Conservation (phyloP, 1,284 basidiomycete genomes). For the Gomphus bonarii region DNA sequence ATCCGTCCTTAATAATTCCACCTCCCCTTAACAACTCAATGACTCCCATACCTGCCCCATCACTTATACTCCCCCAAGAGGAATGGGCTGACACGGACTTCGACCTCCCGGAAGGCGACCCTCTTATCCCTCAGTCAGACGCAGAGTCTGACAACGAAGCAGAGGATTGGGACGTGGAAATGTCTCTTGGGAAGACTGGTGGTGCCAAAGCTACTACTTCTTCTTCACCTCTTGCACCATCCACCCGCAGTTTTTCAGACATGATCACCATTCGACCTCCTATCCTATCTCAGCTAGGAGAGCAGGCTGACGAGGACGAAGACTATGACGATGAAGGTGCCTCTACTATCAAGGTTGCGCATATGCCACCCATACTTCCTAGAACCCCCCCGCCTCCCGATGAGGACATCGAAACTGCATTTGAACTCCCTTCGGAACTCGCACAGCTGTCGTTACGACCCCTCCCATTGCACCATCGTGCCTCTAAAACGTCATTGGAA, state of each 20-base stretch:
- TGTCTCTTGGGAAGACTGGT: slow-evolving; percentile 52
- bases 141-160: slow-evolving; percentile 51
- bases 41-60: slow-evolving; percentile 50
- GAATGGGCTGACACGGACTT: slow-evolving; percentile 81
- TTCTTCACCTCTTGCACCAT: slow-evolving; percentile 23
- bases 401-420: slow-evolving; percentile 67
- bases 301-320: slow-evolving; percentile 39
- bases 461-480: slow-evolving; percentile 55
- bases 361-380: slow-evolving; percentile 28
- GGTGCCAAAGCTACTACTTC: slow-evolving; percentile 37
- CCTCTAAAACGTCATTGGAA: slow-evolving; percentile 71
- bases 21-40: slow-evolving; percentile 25
- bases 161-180: slow-evolving; percentile 68
- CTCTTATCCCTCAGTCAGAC: slow-evolving; percentile 29
- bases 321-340: slow-evolving; percentile 55
- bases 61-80: slow-evolving; percentile 43
- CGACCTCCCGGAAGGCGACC: slow-evolving; percentile 63
- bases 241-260: slow-evolving; percentile 24
- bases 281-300: slow-evolving; percentile 26
- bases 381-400: slow-evolving; percentile 26
- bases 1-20: slow-evolving; percentile 15
- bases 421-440: slow-evolving; percentile 66
- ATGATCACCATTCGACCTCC: slow-evolving; percentile 60
- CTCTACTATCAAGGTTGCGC: slow-evolving; percentile 66
- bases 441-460: slow-evolving; percentile 69